phyloP scores from a whole-genome alignment of 2,329 filamentous ascomycete species.

The Stromatinia cepivora region DNA sequence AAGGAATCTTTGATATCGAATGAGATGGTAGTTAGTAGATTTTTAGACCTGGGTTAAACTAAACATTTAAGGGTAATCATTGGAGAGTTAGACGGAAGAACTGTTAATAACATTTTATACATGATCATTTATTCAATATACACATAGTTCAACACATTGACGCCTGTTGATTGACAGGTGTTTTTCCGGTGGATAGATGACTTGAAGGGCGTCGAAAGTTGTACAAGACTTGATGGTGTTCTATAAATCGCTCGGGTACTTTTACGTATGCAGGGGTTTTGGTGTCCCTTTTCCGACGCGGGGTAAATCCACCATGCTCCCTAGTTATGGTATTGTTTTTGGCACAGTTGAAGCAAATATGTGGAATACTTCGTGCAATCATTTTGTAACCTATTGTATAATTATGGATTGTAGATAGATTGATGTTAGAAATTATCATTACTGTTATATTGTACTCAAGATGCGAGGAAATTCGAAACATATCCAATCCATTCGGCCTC shows the following conservation, averaged over 20 bases:
- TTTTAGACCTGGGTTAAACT: neutral
- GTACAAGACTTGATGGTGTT: neutral
- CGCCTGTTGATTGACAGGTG: neutral
- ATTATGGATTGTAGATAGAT: no score
- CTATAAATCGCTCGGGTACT: neutral
- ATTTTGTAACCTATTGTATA: no score
- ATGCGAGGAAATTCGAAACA: no score
- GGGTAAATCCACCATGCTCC: neutral
- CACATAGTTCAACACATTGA: neutral
- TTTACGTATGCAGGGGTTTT: neutral
- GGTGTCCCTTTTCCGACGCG: neutral
- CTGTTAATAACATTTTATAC: neutral
- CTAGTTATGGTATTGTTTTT: neutral
- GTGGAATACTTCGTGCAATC: no score
- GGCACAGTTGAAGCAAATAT: no score
- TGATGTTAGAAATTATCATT: no score
- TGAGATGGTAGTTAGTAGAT: neutral
- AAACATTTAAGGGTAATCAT: neutral
- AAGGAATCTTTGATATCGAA: neutral
- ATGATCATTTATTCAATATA: no score
- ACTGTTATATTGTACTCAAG: no score
- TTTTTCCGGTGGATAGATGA: slow-evolving; percentile 2
- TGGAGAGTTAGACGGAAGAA: neutral
- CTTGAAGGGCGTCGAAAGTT: neutral
- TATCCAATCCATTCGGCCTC: no score